phyloP scores from a whole-genome alignment of 2,329 filamentous ascomycete genomes.

The Ceratocystis variospora region DNA sequence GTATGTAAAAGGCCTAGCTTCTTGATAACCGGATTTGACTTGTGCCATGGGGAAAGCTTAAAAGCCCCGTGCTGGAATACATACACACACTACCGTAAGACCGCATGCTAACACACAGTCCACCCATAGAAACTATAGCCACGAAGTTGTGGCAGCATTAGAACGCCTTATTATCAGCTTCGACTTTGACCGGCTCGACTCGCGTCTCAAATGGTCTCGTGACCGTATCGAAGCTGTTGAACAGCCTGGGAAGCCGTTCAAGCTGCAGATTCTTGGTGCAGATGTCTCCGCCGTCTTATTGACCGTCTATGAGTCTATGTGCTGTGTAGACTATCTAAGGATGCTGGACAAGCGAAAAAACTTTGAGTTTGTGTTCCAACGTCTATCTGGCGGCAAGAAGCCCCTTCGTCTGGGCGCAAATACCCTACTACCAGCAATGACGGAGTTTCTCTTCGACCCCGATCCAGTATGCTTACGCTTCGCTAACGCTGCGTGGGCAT shows the following conservation, averaged over 20 bases:
- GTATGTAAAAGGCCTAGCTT: conserved; percentile 28
- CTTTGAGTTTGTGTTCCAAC: conserved; percentile 72
- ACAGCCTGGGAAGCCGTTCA: conserved; percentile 26
- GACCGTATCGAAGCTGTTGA: conserved; percentile 14
- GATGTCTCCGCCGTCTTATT: conserved; percentile 50
- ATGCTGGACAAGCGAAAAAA: conserved; percentile 37
- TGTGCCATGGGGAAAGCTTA: neutral
- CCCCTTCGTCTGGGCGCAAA: conserved; percentile 62
- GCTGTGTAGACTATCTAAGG: conserved; percentile 63
- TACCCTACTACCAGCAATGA: conserved; percentile 66
- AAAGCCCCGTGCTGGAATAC: neutral
- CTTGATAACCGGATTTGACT: neutral
- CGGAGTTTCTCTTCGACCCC: conserved; percentile 67
- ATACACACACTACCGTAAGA: neutral
- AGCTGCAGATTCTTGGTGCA: conserved; percentile 33
- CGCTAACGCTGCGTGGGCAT: conserved; percentile 55
- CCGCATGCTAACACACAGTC: neutral
- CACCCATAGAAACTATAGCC: conserved; percentile 31
- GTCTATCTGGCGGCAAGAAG: conserved; percentile 60
- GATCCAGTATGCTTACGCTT: conserved; percentile 51
- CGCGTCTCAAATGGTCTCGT: conserved; percentile 42
- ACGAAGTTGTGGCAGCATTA: conserved; percentile 39
- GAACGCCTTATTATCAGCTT: conserved; percentile 42
- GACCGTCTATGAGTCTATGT: conserved; percentile 76
- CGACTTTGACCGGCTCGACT: conserved; percentile 48